Percentiles rank a stretch among this genome's conserved stretches.
Conservation (phyloP, 495 filamentous ascomycete species). For the Penicillium ochrochloron region DNA sequence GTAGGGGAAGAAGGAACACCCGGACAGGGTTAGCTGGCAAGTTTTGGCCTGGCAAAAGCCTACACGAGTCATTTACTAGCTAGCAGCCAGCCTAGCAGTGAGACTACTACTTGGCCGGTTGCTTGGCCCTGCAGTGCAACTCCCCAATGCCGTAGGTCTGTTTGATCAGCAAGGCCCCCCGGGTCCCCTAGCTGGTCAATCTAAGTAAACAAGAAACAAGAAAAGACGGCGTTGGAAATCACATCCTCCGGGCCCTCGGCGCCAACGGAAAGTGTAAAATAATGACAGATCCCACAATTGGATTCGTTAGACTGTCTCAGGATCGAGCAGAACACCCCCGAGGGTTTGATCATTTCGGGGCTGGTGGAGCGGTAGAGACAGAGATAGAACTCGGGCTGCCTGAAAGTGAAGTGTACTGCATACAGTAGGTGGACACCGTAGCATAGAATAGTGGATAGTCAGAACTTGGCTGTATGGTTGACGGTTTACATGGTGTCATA, state of each 20-base stretch:
- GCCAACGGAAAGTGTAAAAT: slow-evolving; percentile 11
- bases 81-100: neutral
- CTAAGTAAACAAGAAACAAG: neutral
- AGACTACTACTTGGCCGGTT: neutral
- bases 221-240: neutral
- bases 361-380: neutral
- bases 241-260: neutral
- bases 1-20: neutral
- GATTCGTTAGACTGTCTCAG: neutral
- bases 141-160: slow-evolving; percentile 2
- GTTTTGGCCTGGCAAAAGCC: neutral
- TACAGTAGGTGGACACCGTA: neutral
- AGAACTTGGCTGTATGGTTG: no score
- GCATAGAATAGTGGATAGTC: neutral
- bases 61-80: neutral
- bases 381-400: neutral
- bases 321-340: neutral
- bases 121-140: slow-evolving; percentile 24
- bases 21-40: neutral
- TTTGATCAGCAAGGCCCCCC: slow-evolving; percentile 5
- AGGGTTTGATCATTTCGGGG: neutral
- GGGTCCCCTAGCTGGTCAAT: neutral
- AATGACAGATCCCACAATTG: slow-evolving; percentile 18
- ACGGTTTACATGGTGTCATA: neutral
- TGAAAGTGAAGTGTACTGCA: neutral